Evolutionary conservation across 176 grass and related monocot species (phyloP).

Genomic region (Oryza meridionalis): DNA sequence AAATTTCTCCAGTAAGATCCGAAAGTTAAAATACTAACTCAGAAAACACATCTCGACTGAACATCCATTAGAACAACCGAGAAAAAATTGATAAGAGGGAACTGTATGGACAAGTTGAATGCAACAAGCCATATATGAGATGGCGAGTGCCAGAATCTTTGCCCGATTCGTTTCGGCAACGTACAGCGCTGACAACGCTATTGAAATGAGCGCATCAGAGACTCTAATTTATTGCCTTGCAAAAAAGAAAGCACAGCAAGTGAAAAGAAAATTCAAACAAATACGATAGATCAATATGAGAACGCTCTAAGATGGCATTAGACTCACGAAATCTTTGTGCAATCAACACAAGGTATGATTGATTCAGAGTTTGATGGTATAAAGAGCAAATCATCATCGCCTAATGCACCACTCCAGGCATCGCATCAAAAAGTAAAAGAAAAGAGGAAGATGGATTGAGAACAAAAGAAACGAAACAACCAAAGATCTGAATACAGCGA

Average conservation of each 20-base stretch:
- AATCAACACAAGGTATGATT: conserved; percentile 47
- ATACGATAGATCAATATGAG: not conserved
- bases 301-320: not conserved
- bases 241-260: not conserved
- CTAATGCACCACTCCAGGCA: not conserved
- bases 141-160: conserved; percentile 70
- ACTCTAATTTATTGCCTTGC: conserved; percentile 95
- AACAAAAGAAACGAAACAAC: not conserved
- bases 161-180: conserved; percentile 64
- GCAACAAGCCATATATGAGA: conserved; percentile 45
- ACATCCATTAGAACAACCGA: no score
- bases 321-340: conserved; percentile 47
- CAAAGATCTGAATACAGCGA: not conserved
- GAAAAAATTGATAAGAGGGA: not conserved
- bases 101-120: conserved; percentile 59
- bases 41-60: no score
- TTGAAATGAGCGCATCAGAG: conserved; percentile 76
- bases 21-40: no score
- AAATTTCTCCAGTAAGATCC: no score
- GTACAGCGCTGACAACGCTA: conserved; percentile 94
- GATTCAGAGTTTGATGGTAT: conserved; percentile 91
- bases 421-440: not conserved
- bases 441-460: not conserved
- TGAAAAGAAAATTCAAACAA: no score
- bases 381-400: conserved; percentile 53